Percentiles rank a stretch among this genome's conserved stretches.
phyloP scores from a whole-genome alignment of 2,329 filamentous ascomycete species.

The Trichophaea hybrida region DNA sequence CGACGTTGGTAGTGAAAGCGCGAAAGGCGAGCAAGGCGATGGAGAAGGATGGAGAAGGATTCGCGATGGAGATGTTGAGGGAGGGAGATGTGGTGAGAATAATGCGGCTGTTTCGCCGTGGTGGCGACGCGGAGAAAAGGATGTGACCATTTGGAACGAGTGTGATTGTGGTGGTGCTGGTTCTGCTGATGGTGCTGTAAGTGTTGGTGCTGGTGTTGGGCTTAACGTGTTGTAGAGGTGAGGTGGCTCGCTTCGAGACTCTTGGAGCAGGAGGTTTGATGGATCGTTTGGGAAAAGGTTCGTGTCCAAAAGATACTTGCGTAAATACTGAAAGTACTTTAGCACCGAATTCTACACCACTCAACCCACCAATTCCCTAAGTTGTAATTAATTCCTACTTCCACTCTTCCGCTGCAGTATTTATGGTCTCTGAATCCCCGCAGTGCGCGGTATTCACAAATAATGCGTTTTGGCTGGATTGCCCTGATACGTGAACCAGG shows the following conservation, averaged over 20 bases:
- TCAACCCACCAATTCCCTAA: no score
- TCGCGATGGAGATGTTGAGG: slow-evolving; percentile 22
- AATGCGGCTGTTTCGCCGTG: slow-evolving; percentile 25
- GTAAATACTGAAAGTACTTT: no score
- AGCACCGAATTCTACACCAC: no score
- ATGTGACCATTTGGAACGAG: slow-evolving; percentile 21
- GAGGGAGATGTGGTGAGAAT: slow-evolving; percentile 23
- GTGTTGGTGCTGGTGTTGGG: slow-evolving; percentile 5
- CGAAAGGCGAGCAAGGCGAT: slow-evolving; percentile 17
- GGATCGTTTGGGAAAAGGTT: no score
- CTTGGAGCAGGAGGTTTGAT: no score
- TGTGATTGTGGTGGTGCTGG: slow-evolving; percentile 7
- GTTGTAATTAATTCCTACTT: no score
- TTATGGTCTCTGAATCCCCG: no score
- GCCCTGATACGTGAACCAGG: no score
- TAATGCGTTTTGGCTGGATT: no score
- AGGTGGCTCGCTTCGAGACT: neutral
- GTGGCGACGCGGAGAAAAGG: slow-evolving; percentile 24
- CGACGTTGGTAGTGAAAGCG: slow-evolving; percentile 20
- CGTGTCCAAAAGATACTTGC: no score
- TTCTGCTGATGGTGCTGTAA: neutral
- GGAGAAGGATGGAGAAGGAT: slow-evolving; percentile 21
- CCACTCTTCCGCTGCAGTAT: no score
- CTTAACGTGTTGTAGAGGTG: neutral
- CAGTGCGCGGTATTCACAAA: no score